Evolutionary conservation across 257 asterid genomes (phyloP), one percentile per base, ranked within the genome.

Genomic region (Jaltomata sinuosa): DNA sequence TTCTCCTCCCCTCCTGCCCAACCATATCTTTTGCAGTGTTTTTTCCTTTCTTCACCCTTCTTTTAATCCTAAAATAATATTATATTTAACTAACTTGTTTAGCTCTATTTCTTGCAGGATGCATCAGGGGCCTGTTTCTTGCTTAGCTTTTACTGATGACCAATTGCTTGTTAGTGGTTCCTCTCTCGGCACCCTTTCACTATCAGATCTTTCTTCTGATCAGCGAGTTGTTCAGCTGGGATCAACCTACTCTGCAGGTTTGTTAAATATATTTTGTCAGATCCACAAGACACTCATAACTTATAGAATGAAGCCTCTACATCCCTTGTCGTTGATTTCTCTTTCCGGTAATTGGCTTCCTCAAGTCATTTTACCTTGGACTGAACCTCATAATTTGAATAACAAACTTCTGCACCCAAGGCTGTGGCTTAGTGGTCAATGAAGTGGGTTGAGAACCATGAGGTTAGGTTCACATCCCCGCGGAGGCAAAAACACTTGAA

Each of bases 191-290:
- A 85, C 89, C 87, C 91, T 96, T 87, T 89, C 99, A 80, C 74
- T 94, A 61, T 94, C 98, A 18, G 99, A 94, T 92, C 94, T 96
- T 86, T 95, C 98, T 74, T 91, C 96, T 36, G 98, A 94, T 90
- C 98, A 94, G 90, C 91, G 77, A 68, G 98, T 96, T 82, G 88
- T 88, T 69, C 86, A 89, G 50, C 88, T 92, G 91, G 90, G 86
- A 82, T 80, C 97, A 31, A 62, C 89, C 79, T 80, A 88, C 83
- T 90, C 90, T 84, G 88, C 97, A 96, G 98, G 99, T 94, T 79
- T 27, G 32, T 80, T 7, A 79, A 34, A 84, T 77, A 59, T 82
- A 62, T 11, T 67, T 84, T 22, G n/a, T 72, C 55, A 45, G 38
- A 74, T 74, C 81, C 81, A 45, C 38, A 74, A 74, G 3, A 25